Base-by-base conservation (phyloP, 2,329 filamentous ascomycete species). In the Zasmidium citrigriseum region DNA sequence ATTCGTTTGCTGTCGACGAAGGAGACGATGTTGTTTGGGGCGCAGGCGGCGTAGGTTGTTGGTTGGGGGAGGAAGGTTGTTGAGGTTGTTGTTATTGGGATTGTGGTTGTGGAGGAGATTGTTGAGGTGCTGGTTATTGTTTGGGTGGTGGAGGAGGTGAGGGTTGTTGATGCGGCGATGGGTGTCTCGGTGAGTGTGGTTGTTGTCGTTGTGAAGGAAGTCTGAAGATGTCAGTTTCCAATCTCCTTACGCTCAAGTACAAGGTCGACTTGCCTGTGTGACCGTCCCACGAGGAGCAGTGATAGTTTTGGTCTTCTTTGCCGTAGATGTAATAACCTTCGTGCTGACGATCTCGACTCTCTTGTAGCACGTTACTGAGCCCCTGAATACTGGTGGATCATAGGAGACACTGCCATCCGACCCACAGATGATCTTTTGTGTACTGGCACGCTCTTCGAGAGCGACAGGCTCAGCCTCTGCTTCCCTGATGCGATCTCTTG, bases 31-130 rank as follows among this genome's bases (percentile, higher is more conserved):
- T 62, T 62, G 50, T 53, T 50, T n/a, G 41, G 34, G 1, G 44
- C 49, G 25, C 59, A 62, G 25, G 55, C 59, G 16, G 59, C 56
- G 38, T 59, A 62, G 59, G 46, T 56, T n/a, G 59, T 62, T 23
- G 59, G 59, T 46, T 62, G 59, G 2, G 59, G 48, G 20, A 49
- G 48, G 45, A 54, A 59, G 45, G 56, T 21, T 10, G 59, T 59
- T 4, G 59, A 56, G 7, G 54, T 46, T 2, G 59, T 50, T 1
- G 55, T 62, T 10, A 56, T 9, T 23, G 46, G 25, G 2, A 45
- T 51, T n/a, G 51, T 47, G 20, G 46, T 47, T 4, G 56, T 59
- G 9, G 59, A 57, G 12, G 56, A 56, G 14, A 41, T n/a, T 25
- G 48, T 59, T 11, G 50, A 23, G 14, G 56, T 62, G 20, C 52